phyloP scores from a whole-genome alignment of 208 protist genomes.

The Crithidia fasciculata region DNA sequence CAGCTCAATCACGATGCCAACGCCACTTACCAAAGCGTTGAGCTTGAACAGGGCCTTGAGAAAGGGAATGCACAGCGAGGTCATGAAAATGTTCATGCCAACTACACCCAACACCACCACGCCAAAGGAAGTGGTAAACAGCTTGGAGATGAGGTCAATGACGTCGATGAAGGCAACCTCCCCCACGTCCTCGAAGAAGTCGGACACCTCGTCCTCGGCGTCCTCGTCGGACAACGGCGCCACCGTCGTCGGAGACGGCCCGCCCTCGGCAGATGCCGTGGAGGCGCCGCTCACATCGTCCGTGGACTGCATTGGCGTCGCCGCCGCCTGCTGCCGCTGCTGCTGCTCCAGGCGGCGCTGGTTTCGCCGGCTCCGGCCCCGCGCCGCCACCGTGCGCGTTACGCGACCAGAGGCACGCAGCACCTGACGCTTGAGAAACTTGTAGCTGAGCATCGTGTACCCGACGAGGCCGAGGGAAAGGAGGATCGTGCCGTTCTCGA shows the following conservation, averaged over 20 bases:
- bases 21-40: conserved; percentile 80
- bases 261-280: conserved; percentile 3
- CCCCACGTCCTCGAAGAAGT: conserved; percentile 26
- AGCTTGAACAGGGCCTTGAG: conserved; percentile 81
- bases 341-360: conserved; percentile 16
- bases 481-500: conserved; percentile 79
- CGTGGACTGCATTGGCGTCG: neutral
- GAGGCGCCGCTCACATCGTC: neutral
- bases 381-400: conserved; percentile 27
- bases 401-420: conserved; percentile 34
- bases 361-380: conserved; percentile 17
- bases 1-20: conserved; percentile 83
- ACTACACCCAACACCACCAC: conserved; percentile 71
- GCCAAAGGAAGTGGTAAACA: conserved; percentile 86
- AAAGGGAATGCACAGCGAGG: conserved; percentile 77
- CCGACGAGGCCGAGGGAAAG: conserved; percentile 79
- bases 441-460: conserved; percentile 82
- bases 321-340: conserved; percentile 6
- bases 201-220: conserved; percentile 8
- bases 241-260: neutral
- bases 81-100: conserved; percentile 75
- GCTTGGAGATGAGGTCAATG: conserved; percentile 70
- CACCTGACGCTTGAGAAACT: conserved; percentile 69
- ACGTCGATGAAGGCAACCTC: conserved; percentile 65
- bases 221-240: conserved; percentile 9